A percentile compares a stretch with the other conserved stretches of the same genome.
Evolutionary conservation across 371 early-diverging fungal species (phyloP).

Genomic region (Apophysomyces sp.): DNA sequence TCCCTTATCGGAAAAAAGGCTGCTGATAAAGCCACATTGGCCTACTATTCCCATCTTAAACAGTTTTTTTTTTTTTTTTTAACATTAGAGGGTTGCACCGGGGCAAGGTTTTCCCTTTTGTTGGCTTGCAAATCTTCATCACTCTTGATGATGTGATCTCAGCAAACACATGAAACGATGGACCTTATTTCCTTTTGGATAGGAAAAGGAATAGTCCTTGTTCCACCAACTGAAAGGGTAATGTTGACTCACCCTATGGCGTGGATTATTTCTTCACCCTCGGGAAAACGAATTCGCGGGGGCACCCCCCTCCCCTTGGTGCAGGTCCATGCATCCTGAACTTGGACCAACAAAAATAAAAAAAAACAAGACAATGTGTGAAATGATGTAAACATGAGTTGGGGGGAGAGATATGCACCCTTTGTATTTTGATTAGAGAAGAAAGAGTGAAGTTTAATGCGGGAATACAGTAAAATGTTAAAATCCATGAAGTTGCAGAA

Average conservation of each 20-base stretch:
- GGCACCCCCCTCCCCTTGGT: no score
- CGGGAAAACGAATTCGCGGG: slow-evolving; percentile 3
- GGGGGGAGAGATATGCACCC: no score
- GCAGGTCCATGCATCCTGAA: no score
- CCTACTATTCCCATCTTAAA: neutral
- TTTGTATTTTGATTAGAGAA: no score
- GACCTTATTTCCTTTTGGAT: neutral
- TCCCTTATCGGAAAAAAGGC: neutral
- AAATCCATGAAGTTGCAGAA: no score
- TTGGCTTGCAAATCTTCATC: neutral
- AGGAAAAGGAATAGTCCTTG: neutral
- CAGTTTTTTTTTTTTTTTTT: no score
- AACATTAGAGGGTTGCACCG: neutral
- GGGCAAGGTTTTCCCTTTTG: neutral
- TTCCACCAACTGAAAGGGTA: neutral
- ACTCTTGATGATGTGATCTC: neutral
- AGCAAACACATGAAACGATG: neutral
- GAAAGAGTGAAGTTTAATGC: no score
- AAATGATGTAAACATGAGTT: no score
- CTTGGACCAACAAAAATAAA: neutral
- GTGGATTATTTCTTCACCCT: neutral
- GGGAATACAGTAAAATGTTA: no score
- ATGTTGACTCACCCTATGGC: neutral
- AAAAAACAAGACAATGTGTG: neutral
- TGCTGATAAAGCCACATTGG: neutral